Evolutionary conservation across 1,139 yeast species (phyloP).

Genomic region (Taiozyma sp.): DNA sequence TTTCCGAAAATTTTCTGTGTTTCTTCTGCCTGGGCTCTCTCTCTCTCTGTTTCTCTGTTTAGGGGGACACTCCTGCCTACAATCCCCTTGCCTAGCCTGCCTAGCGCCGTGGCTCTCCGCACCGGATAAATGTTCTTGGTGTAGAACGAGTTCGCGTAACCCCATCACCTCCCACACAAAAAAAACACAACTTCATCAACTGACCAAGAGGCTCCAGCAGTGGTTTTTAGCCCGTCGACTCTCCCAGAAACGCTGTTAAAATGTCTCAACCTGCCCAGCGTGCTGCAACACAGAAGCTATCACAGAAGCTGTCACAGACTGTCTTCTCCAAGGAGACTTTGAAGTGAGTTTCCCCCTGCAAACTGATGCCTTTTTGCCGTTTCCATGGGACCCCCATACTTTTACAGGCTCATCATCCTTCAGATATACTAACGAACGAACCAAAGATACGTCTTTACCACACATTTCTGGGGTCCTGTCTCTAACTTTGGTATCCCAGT

Average conservation of each 20-base stretch:
- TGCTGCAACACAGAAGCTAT: conserved; percentile 33
- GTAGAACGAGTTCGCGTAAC: neutral
- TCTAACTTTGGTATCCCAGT: conserved; percentile 97
- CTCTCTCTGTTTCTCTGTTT: neutral
- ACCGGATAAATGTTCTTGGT: neutral
- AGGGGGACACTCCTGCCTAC: neutral
- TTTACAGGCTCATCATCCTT: neutral
- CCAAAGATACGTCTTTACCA: conserved; percentile 44
- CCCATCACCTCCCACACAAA: neutral
- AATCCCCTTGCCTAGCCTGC: too few species aligned
- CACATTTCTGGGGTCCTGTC: conserved; percentile 82
- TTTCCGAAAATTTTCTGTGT: neutral
- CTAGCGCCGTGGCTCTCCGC: neutral
- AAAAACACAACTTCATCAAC: neutral
- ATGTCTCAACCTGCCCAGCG: conserved; percentile 33
- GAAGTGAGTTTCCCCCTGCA: conserved; percentile 29
- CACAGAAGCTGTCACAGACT: conserved; percentile 21
- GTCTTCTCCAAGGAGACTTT: conserved; percentile 54
- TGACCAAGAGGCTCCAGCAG: neutral
- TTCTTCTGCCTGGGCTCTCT: too few species aligned
- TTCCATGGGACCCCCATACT: neutral
- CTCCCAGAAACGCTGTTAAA: neutral
- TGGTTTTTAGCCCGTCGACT: neutral
- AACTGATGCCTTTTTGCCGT: neutral
- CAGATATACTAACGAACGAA: neutral